Conservation (phyloP, 2,329 filamentous ascomycete species). For the Penicillium oxalicum region DNA sequence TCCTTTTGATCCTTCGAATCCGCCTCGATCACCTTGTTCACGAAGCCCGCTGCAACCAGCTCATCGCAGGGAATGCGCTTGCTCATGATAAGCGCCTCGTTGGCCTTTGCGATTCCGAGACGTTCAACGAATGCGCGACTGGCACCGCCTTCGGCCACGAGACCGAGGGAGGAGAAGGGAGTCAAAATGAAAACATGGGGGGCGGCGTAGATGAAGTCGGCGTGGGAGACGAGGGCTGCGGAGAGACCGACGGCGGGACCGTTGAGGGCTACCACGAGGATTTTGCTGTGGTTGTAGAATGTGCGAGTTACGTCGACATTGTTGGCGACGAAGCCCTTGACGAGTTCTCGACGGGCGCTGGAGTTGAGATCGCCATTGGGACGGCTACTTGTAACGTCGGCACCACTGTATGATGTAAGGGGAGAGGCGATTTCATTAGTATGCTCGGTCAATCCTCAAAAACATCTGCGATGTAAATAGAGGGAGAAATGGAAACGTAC, state of each 20-base stretch:
- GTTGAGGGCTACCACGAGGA: constrained; percentile 86
- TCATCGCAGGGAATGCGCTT: constrained; percentile 68
- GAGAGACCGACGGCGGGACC: constrained; percentile 85
- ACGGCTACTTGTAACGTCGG: constrained; percentile 62
- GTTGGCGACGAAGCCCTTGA: constrained; percentile 68
- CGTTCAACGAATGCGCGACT: constrained; percentile 72
- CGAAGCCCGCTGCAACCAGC: constrained; percentile 69
- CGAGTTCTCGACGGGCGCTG: constrained; percentile 51
- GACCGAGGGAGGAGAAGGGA: constrained; percentile 81
- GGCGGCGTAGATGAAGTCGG: constrained; percentile 86
- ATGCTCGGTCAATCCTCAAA: too few species aligned
- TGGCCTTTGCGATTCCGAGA: constrained; percentile 73
- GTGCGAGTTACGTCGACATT: constrained; percentile 86
- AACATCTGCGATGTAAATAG: too few species aligned
- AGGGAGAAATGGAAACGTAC: constrained; percentile 42
- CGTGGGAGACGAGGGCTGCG: constrained; percentile 73
- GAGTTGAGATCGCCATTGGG: constrained; percentile 37
- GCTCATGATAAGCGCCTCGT: constrained; percentile 90
- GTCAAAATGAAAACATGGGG: constrained; percentile 81
- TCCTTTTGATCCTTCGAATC: constrained; percentile 54
- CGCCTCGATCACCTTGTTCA: constrained; percentile 70
- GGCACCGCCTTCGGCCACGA: constrained; percentile 83
- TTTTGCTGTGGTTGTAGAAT: constrained; percentile 90
- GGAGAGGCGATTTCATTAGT: too few species aligned
- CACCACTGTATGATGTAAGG: constrained; percentile 53